Base-by-base conservation (phyloP, 331 rosid genomes). In the Saraca asoca region DNA sequence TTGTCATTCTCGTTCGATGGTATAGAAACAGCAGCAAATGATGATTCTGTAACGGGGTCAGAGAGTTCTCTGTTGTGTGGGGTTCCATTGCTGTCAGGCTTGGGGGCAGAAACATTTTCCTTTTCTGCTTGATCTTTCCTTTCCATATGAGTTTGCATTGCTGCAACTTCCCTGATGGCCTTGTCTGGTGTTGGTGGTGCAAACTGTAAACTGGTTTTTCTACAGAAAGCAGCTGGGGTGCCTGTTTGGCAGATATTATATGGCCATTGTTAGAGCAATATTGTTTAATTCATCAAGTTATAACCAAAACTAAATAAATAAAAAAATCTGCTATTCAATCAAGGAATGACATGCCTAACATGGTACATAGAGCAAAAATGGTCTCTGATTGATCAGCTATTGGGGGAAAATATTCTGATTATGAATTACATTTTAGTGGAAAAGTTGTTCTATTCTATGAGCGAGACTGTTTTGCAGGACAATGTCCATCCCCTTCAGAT, bases 111-210 rank as follows among this genome's bases (percentile, higher is more conserved):
- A 64, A 38, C 75, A 63, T 56, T 73, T 35, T 68, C 66, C 58
- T 62, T 77, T 52, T 64, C 58, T 31, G 73, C 77, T 66, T 42
- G 63, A 48, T 76, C 45, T 20, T 35, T 69, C 72, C 51, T 71
- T 56, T 71, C 76, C 65, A 35, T 46, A 41, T 51, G 33, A 41
- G 63, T 17, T 7, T 66, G 87, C 50, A 65, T 46, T 60, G 2
- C 69, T 7, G 62, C 72, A 74, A 55, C 76, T 46, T 51, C 71
- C 59, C 74, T 51, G 57, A 12, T 45, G 38, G 42, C 74, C 74
- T 75, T 80, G 19, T 75, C 83, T 48, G 91, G 81, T 57, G 90
- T 78, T 41, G 77, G 78, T 34, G 91, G 88, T 18, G 83, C 82
- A 57, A 83, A 65, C 45, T 72, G 81, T 37, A 80, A 67, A 49